Base-by-base conservation (phyloP, 495 filamentous ascomycete species). In the Aspergillus baeticus region DNA sequence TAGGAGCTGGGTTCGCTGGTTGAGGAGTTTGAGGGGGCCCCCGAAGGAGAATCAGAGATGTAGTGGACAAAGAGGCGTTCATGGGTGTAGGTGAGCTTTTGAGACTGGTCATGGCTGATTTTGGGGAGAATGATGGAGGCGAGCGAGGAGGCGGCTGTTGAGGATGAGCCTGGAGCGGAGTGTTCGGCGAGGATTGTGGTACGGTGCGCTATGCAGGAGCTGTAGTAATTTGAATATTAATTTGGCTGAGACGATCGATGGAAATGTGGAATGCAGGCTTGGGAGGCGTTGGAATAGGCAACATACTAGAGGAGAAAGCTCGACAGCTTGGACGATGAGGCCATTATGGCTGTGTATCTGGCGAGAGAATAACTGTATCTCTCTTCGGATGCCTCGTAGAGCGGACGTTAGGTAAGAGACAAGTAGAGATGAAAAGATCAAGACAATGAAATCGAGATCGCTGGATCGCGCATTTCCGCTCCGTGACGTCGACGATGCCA, bases 91-190 rank as follows among this genome's bases (percentile, higher is more conserved):
- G 93, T 98, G 34, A 96, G 84, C 70, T 96, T 96, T 67, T 93
- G 87, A 6, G 92, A 82, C 31, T 81, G 74, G 52, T 79, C 69
- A 71, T 98, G 94, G 57, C 75, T 73, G 81, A 98, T 96, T 66
- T 96, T 97, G 52, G 94, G 94, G 57, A 98, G 91, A 76, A 98
- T 91, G 62, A 97, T 80, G 57, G 91, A 92, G 64, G 93, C 91
- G 60, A 98, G 89, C 20, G 90, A 92, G 51, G 90, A 88, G 57
- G 87, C 80, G 21, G 87, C 84, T 18, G 86, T 81, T 26, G 75
- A 84, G 36, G 92, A 87, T 35, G 87, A 84, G 20, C 79, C 78
- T 3, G 87, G 80, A 21, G 89, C 84, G 50, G 91, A 93, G 73
- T 94, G 90, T 71, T 98, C 95, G 63, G 87, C 78, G 41, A 98